These are phyloP conservation scores for Ogataea minuta DNA, from an alignment of 805 yeast genomes.

Conservation along the genomic window DNA sequence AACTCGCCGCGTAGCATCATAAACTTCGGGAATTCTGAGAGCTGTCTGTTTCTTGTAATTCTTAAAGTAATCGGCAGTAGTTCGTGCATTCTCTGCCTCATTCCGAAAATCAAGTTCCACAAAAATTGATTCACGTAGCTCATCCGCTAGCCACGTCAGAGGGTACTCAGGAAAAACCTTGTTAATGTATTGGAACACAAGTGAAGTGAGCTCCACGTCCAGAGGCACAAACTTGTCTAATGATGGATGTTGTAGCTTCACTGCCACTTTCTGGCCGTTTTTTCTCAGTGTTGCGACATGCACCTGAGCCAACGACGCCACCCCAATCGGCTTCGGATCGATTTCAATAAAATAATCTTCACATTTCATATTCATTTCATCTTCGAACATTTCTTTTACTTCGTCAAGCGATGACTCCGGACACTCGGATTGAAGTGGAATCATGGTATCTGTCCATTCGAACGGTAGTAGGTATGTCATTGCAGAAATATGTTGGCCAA, in stretches of 20 bases:
- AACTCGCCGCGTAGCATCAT: conserved; percentile 64
- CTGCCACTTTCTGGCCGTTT: conserved; percentile 73
- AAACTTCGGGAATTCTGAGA: conserved; percentile 70
- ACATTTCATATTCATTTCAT: conserved; percentile 62
- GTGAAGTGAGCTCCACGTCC: conserved; percentile 74
- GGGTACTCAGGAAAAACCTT: conserved; percentile 92
- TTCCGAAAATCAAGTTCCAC: conserved; percentile 87
- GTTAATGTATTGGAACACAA: conserved; percentile 72
- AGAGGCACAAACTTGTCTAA: conserved; percentile 84
- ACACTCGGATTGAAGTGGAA: conserved; percentile 87
- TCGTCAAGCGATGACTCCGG: conserved; percentile 76
- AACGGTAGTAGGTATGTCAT: conserved; percentile 85
- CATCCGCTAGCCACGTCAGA: conserved; percentile 93
- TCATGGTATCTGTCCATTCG: conserved; percentile 96
- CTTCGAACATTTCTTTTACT: conserved; percentile 60
- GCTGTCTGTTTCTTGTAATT: conserved; percentile 63
- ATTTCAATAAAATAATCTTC: conserved; percentile 67
- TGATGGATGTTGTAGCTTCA: conserved; percentile 91
- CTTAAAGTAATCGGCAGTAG: conserved; percentile 67
- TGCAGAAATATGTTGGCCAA: conserved; percentile 94
- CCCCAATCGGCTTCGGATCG: conserved; percentile 79
- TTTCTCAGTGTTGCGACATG: conserved; percentile 66
- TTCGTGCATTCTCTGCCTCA: conserved; percentile 79
- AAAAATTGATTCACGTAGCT: conserved; percentile 77
- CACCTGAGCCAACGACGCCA: conserved; percentile 95